Base-by-base conservation (phyloP, 495 filamentous ascomycete genomes). In the Lophiotrema nucula region DNA sequence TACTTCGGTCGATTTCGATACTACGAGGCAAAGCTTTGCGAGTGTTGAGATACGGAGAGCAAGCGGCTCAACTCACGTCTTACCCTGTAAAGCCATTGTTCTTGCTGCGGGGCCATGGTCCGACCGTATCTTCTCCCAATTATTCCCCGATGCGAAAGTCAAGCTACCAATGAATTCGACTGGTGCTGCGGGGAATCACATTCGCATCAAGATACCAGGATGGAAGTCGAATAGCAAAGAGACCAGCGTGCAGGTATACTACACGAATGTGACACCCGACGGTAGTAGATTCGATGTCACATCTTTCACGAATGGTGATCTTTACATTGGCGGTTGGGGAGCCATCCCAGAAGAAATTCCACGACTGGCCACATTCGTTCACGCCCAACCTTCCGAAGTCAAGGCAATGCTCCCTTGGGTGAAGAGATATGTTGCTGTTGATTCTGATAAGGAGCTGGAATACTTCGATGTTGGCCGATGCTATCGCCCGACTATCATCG, bases 291-390 rank as follows among this genome's bases (percentile, higher is more conserved):
- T 49, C 27, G 47, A 31, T 49, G 27, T 49, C 19, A 49, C 47
- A 16, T 49, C 47, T 3, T 49, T 28, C 19, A 35, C 47, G 24
- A 49, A 49, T 35, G 47, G 47, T 4, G 47, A 49, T 19, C 47
- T 49, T 12, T 49, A 49, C 19, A 49, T 49, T 22, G 47, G 47
- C 26, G 47, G 47, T 18, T 49, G 47, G 47, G 47, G 27, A 16
- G 47, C 47, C n/a, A 49, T 31, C 8, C 27, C 47, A 19, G 47
- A 49, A 49, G 27, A 33, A 11, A 16, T 49, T 18, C 47, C 47
- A 12, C n/a, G 35, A 31, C 26, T 49, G n/a, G 47, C 47, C 16
- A 49, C 47, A 4, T 11, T n/a, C 27, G 18, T 49, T 18, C 47
- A 35, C 19, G 5, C 47, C 19, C 27, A 49, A 35, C 47, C 47